These are phyloP conservation scores for Astragalus membranaceus DNA, from an alignment of 306 rosid species.

Conservation along the genomic window DNA sequence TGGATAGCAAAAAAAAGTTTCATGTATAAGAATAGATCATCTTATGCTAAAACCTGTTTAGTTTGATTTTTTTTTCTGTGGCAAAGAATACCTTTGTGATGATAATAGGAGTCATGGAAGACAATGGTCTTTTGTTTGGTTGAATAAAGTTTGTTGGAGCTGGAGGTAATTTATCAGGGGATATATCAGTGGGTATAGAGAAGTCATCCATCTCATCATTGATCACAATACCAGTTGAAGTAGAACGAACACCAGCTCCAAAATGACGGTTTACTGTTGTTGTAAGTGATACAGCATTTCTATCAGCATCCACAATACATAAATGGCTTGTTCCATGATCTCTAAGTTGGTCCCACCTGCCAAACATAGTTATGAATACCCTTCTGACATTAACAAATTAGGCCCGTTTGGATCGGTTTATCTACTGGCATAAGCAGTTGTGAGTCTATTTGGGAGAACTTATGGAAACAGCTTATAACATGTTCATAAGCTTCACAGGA, in stretches of 20 bases:
- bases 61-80: too few relatives aligned
- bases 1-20: background rate
- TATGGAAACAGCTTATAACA: too few relatives aligned
- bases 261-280: slow-evolving; percentile 54
- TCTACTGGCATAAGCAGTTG: too few relatives aligned
- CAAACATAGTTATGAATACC: background rate
- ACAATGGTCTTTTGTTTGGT: slow-evolving; percentile 79
- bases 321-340: slow-evolving; percentile 95
- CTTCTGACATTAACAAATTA: background rate
- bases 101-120: slow-evolving; percentile 86
- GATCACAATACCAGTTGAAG: slow-evolving; percentile 80
- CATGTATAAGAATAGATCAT: background rate
- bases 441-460: too few relatives aligned
- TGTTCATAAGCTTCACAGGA: too few relatives aligned
- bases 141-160: slow-evolving; percentile 76
- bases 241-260: slow-evolving; percentile 72
- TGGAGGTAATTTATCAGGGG: slow-evolving; percentile 68
- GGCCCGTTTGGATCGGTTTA: background rate
- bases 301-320: slow-evolving; percentile 77
- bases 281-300: slow-evolving; percentile 88
- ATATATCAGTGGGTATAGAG: slow-evolving; percentile 55
- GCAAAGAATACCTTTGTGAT: slow-evolving; percentile 52
- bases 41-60: background rate
- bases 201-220: slow-evolving; percentile 90
- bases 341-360: slow-evolving; percentile 94